phyloP scores from a whole-genome alignment of 2,329 filamentous ascomycete species.

The Seiridium cupressi region DNA sequence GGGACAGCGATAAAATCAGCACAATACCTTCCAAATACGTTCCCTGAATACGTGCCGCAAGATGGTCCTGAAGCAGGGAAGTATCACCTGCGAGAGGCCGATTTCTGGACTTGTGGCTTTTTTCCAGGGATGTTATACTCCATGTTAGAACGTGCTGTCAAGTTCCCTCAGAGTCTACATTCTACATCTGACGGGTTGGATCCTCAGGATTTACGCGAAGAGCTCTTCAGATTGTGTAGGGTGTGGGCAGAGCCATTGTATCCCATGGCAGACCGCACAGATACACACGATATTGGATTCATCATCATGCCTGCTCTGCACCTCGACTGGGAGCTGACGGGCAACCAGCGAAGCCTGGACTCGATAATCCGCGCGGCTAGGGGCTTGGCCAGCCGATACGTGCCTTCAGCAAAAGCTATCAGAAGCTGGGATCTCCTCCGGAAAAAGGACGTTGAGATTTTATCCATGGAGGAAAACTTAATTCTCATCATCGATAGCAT shows the following conservation, averaged over 20 bases:
- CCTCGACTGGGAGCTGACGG: constrained; percentile 45
- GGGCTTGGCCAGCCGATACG: constrained; percentile 40
- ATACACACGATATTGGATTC: constrained; percentile 55
- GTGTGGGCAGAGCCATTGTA: constrained; percentile 34
- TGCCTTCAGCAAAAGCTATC: constrained; percentile 38
- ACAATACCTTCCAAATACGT: constrained; percentile 12
- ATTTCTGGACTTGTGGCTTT: constrained; percentile 43
- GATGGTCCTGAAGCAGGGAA: constrained; percentile 20
- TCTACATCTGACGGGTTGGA: not conserved
- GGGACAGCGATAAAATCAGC: constrained; percentile 4
- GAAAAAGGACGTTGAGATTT: constrained; percentile 27
- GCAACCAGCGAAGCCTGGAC: constrained; percentile 33
- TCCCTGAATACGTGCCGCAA: constrained; percentile 31
- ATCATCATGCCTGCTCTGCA: constrained; percentile 48
- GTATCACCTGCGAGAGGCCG: constrained; percentile 27
- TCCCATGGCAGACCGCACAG: constrained; percentile 37
- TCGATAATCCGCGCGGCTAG: constrained; percentile 41
- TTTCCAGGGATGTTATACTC: constrained; percentile 36
- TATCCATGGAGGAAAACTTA: constrained; percentile 26
- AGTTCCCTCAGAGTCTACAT: constrained; percentile 21
- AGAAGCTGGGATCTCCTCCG: constrained; percentile 44
- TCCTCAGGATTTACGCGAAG: constrained; percentile 6
- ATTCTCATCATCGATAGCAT: constrained; percentile 41
- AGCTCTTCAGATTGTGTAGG: constrained; percentile 21
- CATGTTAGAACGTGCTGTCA: constrained; percentile 30